Percentiles rank a stretch among this genome's conserved stretches.
phyloP scores from a whole-genome alignment of 768 basidiomycete species.

The Amanita polypyramis region DNA sequence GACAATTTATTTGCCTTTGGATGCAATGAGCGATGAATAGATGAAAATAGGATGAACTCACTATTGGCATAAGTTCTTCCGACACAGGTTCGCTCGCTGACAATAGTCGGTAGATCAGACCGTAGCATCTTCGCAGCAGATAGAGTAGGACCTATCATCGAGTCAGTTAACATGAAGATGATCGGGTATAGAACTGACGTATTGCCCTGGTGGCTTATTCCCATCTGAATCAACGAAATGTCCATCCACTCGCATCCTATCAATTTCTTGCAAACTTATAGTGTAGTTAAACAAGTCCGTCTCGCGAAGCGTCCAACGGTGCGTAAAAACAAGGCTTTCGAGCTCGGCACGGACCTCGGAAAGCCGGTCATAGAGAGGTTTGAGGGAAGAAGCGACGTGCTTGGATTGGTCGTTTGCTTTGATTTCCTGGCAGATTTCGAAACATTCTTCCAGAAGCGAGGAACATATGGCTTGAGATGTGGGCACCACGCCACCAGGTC shows the following conservation, averaged over 20 bases:
- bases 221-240: constrained; percentile 96
- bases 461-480: constrained; percentile 86
- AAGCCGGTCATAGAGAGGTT: constrained; percentile 90
- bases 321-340: constrained; percentile 87
- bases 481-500: constrained; percentile 83
- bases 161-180: neutral
- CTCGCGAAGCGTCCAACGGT: constrained; percentile 94
- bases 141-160: constrained; percentile 74
- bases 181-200: constrained; percentile 40
- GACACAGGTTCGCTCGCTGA: constrained; percentile 96
- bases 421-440: constrained; percentile 93
- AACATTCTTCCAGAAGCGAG: constrained; percentile 91
- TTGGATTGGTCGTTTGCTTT: constrained; percentile 85
- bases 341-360: constrained; percentile 78
- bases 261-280: constrained; percentile 88
- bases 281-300: constrained; percentile 93
- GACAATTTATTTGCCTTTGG: constrained; percentile 88
- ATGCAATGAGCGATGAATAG: neutral
- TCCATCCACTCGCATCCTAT: constrained; percentile 94
- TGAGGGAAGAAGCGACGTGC: constrained; percentile 75
- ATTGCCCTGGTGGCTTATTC: constrained; percentile 88
- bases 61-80: constrained; percentile 95
- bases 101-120: constrained; percentile 86
- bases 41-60: constrained; percentile 19
- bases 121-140: constrained; percentile 89